phyloP scores from a whole-genome alignment of 2,329 filamentous ascomycete species.

The Pyrenochaeta sp. region DNA sequence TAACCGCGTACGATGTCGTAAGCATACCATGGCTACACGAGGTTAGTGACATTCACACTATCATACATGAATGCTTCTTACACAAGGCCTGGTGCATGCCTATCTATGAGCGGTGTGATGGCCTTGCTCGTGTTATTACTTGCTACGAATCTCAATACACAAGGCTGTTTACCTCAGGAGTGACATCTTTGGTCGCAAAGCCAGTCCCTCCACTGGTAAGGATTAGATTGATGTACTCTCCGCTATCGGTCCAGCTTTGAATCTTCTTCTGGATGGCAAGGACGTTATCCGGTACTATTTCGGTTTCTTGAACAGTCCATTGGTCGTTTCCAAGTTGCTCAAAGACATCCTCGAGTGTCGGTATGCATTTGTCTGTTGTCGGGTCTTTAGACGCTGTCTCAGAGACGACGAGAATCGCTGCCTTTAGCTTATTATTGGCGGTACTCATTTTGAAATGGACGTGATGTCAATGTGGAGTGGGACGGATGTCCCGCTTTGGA shows the following conservation, averaged over 20 bases:
- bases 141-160: background rate
- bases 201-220: constrained; percentile 93
- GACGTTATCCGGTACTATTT: constrained; percentile 81
- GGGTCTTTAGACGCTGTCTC: constrained; percentile 86
- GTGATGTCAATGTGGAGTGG: constrained; percentile 21
- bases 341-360: constrained; percentile 73
- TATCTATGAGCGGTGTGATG: constrained; percentile 78
- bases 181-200: constrained; percentile 83
- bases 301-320: constrained; percentile 74
- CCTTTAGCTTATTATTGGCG: constrained; percentile 63
- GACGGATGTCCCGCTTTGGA: constrained; percentile 25
- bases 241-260: constrained; percentile 74
- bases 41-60: constrained; percentile 17
- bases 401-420: constrained; percentile 85
- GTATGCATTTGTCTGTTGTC: constrained; percentile 76
- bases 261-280: constrained; percentile 78
- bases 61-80: constrained; percentile 47
- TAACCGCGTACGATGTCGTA: constrained; percentile 80
- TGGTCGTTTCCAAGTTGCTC: constrained; percentile 68
- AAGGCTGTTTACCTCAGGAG: constrained; percentile 74
- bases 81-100: constrained; percentile 86
- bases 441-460: constrained; percentile 35
- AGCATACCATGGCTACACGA: constrained; percentile 83
- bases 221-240: constrained; percentile 72
- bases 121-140: constrained; percentile 61